These are phyloP conservation scores for Hypoxylon lienhwacheense DNA, from an alignment of 495 filamentous ascomycete genomes.

Conservation along the genomic window DNA sequence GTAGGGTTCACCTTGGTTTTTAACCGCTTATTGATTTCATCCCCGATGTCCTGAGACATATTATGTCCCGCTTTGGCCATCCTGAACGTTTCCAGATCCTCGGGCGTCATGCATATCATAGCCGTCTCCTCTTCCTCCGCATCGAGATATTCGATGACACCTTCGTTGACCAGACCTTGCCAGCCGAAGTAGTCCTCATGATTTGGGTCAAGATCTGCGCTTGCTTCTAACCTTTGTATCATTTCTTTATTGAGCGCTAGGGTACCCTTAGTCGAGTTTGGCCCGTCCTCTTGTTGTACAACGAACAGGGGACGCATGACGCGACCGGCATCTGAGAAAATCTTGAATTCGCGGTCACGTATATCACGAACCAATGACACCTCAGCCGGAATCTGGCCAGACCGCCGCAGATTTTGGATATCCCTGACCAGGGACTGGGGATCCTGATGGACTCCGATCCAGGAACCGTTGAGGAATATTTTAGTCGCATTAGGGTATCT, in stretches of 20 bases:
- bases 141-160: constrained; percentile 92
- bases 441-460: constrained; percentile 89
- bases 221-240: constrained; percentile 62
- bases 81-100: constrained; percentile 76
- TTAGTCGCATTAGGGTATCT: constrained; percentile 91
- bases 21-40: constrained; percentile 69
- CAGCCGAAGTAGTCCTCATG: constrained; percentile 76
- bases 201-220: constrained; percentile 58
- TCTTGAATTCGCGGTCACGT: constrained; percentile 95
- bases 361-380: constrained; percentile 94
- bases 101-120: constrained; percentile 99
- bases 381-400: constrained; percentile 78
- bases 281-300: constrained; percentile 68
- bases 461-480: constrained; percentile 96
- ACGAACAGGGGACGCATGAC: constrained; percentile 92
- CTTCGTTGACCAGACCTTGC: constrained; percentile 76
- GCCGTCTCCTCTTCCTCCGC: constrained; percentile 97
- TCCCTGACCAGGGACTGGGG: constrained; percentile 76
- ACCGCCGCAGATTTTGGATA: constrained; percentile 74
- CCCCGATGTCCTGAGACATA: constrained; percentile 49
- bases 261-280: constrained; percentile 69
- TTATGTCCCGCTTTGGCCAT: constrained; percentile 53
- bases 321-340: constrained; percentile 95
- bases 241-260: constrained; percentile 83
- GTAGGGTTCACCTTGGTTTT: constrained; percentile 79